phyloP scores from a whole-genome alignment of 768 basidiomycete species.

The Trametes sanguinea region DNA sequence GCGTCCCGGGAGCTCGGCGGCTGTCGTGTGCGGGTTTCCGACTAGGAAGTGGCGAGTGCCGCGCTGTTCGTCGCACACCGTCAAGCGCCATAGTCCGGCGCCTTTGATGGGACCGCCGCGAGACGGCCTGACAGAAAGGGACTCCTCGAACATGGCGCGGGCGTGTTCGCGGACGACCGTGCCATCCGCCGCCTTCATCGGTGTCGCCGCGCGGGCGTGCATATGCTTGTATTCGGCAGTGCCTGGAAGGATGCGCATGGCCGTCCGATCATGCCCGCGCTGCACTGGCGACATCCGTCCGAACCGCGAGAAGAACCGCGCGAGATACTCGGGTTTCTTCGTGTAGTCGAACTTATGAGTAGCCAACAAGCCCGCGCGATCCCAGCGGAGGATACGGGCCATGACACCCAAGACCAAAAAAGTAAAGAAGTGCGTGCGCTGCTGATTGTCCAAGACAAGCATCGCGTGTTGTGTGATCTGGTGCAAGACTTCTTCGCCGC shows the following conservation, averaged over 20 bases:
- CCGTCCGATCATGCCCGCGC: conserved; percentile 8
- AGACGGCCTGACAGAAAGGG: neutral
- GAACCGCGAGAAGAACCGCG: conserved; percentile 7
- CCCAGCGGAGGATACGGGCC: conserved; percentile 9
- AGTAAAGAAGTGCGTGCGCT: neutral
- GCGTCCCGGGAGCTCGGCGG: neutral
- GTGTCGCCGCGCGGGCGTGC: neutral
- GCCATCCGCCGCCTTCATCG: neutral
- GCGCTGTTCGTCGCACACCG: neutral
- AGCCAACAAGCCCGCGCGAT: conserved; percentile 1
- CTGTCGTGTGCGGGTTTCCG: neutral
- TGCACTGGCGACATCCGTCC: neutral
- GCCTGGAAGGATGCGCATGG: neutral
- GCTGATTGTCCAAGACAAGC: conserved; percentile 3
- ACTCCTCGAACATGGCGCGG: neutral
- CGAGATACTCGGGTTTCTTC: neutral
- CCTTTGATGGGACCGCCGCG: no score
- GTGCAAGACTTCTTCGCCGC: neutral
- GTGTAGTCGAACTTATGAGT: conserved; percentile 10
- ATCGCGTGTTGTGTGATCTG: conserved; percentile 2
- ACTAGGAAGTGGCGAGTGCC: conserved; percentile 1
- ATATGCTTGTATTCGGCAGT: neutral
- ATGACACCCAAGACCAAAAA: neutral
- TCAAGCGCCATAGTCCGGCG: neutral
- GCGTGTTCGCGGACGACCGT: neutral